A percentile compares a stretch with the other conserved stretches of the same genome.
Evolutionary conservation across 2,329 filamentous ascomycete genomes (phyloP).

Genomic region (Proliferodiscus dingleyae): DNA sequence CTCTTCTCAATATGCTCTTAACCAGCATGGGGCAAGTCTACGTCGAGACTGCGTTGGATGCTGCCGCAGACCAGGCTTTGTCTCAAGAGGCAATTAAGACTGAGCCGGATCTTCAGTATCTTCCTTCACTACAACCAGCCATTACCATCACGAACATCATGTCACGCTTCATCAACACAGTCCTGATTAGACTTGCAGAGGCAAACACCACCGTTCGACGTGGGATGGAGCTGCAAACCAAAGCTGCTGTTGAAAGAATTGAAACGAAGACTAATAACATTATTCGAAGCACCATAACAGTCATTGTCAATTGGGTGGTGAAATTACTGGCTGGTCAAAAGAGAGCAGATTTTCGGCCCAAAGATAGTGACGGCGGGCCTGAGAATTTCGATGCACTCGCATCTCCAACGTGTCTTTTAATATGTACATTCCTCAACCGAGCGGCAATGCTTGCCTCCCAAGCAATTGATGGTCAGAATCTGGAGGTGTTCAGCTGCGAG

Average conservation of each 20-base stretch:
- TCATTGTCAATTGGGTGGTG: conserved; percentile 57
- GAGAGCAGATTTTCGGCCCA: conserved; percentile 66
- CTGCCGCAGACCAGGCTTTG: conserved; percentile 67
- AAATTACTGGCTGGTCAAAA: conserved; percentile 61
- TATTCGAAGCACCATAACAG: conserved; percentile 64
- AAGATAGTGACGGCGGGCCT: conserved; percentile 53
- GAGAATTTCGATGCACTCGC: conserved; percentile 68
- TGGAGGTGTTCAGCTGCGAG: conserved; percentile 77
- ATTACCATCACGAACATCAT: conserved; percentile 90
- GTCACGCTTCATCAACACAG: conserved; percentile 84
- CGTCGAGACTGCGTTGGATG: conserved; percentile 62
- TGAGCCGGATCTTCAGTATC: conserved; percentile 83
- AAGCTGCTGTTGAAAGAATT: conserved; percentile 53
- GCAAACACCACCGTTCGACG: conserved; percentile 80
- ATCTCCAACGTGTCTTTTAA: conserved; percentile 76
- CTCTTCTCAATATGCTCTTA: conserved; percentile 77
- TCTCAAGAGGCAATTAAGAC: conserved; percentile 73
- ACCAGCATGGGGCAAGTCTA: conserved; percentile 84
- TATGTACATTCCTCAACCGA: conserved; percentile 73
- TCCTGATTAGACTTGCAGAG: conserved; percentile 83
- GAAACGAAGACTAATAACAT: conserved; percentile 66
- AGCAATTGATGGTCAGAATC: conserved; percentile 77
- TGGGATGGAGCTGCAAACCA: conserved; percentile 64
- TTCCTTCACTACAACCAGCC: conserved; percentile 72
- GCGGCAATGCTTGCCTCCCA: conserved; percentile 58